Evolutionary conservation across 495 filamentous ascomycete species (phyloP).

Genomic region (Chaetomium tenue): DNA sequence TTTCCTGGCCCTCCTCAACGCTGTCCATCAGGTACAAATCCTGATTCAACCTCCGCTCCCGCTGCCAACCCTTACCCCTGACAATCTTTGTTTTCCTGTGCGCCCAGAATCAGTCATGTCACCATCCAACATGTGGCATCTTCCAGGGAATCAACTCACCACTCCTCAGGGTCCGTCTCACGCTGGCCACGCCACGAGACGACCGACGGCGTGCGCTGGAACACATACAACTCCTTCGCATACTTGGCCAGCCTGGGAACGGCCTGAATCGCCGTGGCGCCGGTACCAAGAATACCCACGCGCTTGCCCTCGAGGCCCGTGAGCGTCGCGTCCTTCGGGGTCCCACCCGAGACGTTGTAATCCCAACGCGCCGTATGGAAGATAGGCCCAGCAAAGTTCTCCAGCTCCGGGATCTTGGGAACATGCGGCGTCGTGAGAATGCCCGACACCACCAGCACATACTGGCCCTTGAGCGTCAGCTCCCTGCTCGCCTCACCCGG

Average conservation of each 20-base stretch:
- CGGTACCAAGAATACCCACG: conserved; percentile 56
- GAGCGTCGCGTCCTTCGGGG: conserved; percentile 42
- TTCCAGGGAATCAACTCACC: conserved; percentile 13
- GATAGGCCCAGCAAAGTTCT: conserved; percentile 45
- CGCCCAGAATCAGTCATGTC: not conserved
- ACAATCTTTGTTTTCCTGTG: conserved; percentile 39
- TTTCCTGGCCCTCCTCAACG: conserved; percentile 27
- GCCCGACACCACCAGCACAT: conserved; percentile 41
- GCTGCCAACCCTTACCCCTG: conserved; percentile 47
- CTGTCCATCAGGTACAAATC: conserved; percentile 32
- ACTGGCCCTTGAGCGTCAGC: conserved; percentile 38
- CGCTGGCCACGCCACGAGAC: conserved; percentile 51
- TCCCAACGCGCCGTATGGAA: conserved; percentile 59
- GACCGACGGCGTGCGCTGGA: conserved; percentile 56
- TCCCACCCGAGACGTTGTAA: conserved; percentile 55
- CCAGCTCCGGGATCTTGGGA: conserved; percentile 45
- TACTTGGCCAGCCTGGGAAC: conserved; percentile 51
- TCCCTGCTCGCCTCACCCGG: conserved; percentile 32
- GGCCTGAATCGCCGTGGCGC: conserved; percentile 55
- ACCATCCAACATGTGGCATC: too few species aligned
- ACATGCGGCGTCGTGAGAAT: conserved; percentile 48
- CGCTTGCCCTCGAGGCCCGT: conserved; percentile 49
- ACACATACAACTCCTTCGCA: conserved; percentile 53
- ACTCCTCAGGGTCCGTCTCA: conserved; percentile 49
- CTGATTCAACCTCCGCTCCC: conserved; percentile 40